These are phyloP conservation scores for Ceratocystis cacaofunesta DNA, from an alignment of 2,329 filamentous ascomycete species.

Conservation along the genomic window DNA sequence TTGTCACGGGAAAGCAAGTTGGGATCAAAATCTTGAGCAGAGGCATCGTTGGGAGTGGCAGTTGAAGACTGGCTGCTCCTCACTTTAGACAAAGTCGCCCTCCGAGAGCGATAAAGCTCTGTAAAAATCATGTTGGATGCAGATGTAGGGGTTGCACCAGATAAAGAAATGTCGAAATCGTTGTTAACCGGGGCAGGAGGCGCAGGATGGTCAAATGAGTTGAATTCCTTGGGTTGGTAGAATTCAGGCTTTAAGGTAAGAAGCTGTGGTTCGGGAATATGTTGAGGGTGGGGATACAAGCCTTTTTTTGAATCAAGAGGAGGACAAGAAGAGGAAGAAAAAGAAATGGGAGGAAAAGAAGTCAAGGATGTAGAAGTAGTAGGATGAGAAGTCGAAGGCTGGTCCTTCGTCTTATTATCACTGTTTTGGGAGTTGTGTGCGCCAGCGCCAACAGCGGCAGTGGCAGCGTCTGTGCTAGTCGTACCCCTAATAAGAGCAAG, in stretches of 20 bases:
- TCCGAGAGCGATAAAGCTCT: constrained; percentile 42
- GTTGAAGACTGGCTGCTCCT: constrained; percentile 18
- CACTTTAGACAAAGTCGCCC: constrained; percentile 35
- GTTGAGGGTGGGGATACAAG: constrained; percentile 11
- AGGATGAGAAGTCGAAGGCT: constrained; percentile 3
- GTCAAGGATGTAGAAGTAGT: constrained; percentile 18
- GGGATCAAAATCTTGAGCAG: constrained; percentile 36
- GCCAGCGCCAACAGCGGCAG: not conserved
- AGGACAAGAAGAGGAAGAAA: constrained; percentile 11
- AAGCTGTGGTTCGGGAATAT: constrained; percentile 11
- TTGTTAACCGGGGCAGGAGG: not conserved
- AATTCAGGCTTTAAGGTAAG: constrained; percentile 11
- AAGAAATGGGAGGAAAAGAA: constrained; percentile 18
- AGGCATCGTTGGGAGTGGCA: constrained; percentile 20
- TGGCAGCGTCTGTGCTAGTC: constrained; percentile 10
- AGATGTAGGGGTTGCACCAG: constrained; percentile 11
- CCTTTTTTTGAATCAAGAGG: constrained; percentile 13
- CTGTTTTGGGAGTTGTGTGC: constrained; percentile 8
- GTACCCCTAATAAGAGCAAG: constrained; percentile 1
- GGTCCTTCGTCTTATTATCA: constrained; percentile 11
- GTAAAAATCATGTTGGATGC: constrained; percentile 40
- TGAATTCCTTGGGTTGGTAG: constrained; percentile 15
- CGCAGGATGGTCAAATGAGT: constrained; percentile 15
- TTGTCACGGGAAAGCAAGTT: constrained; percentile 50
- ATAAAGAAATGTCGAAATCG: constrained; percentile 11